These are phyloP conservation scores for Pythium rishiriense DNA, from an alignment of 352 stramenopile species.

Conservation along the genomic window DNA sequence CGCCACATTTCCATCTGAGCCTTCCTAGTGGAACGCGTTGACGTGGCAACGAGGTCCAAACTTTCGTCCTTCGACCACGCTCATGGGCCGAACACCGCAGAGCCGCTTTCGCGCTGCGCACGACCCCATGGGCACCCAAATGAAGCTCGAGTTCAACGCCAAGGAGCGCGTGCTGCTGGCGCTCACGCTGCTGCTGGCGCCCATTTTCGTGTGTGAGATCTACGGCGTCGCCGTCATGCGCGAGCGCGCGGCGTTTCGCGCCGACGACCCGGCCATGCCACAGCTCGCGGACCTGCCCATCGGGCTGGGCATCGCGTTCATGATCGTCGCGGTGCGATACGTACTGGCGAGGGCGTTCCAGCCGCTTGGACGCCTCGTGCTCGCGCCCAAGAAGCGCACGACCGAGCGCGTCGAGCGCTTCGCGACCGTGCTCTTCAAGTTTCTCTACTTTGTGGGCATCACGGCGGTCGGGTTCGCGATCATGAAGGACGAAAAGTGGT, in stretches of 20 bases:
- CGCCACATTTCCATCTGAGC: not conserved
- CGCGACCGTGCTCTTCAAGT: conserved; percentile 71
- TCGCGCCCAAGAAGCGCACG: conserved; percentile 54
- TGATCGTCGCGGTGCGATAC: conserved; percentile 47
- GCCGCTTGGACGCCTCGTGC: conserved; percentile 44
- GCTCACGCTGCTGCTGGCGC: conserved; percentile 59
- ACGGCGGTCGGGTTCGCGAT: conserved; percentile 40
- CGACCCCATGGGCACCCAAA: conserved; percentile 47
- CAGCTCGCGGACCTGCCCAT: conserved; percentile 45
- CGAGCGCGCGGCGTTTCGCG: conserved; percentile 29
- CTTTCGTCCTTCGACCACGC: not conserved
- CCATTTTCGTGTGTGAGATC: conserved; percentile 54
- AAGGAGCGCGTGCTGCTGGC: conserved; percentile 64
- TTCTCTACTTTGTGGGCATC: conserved; percentile 61
- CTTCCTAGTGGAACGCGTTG: not conserved
- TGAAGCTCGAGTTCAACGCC: conserved; percentile 54
- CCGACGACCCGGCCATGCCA: conserved; percentile 40
- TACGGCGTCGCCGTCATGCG: conserved; percentile 53
- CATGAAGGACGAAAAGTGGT: conserved; percentile 54
- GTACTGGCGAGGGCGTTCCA: conserved; percentile 37
- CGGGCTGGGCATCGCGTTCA: conserved; percentile 30
- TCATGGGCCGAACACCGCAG: not conserved
- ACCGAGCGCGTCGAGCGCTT: conserved; percentile 63
- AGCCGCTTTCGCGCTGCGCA: not conserved
- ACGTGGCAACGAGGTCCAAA: conserved; percentile 5